A percentile compares a stretch with the other conserved stretches of the same genome.
Conservation (phyloP, 306 rosid species). For the Rosa rugosa region DNA sequence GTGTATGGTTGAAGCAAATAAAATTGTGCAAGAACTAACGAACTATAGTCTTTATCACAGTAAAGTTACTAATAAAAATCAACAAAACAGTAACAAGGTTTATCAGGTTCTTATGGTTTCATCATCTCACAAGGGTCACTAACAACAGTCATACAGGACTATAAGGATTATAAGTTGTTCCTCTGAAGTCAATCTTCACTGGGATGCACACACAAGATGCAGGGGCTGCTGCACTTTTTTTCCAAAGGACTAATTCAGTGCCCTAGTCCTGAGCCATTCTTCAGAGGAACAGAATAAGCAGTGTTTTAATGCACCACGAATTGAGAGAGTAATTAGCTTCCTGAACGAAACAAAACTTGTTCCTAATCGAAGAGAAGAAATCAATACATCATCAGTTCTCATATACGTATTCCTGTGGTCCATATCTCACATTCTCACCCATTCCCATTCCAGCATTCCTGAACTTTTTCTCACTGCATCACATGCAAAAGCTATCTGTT, state of each 20-base stretch:
- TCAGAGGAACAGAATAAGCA: slow-evolving; percentile 11
- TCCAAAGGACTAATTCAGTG: neutral
- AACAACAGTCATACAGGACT: slow-evolving; percentile 11
- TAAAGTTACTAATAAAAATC: neutral
- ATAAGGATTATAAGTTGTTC: slow-evolving; percentile 4
- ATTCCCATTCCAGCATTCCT: slow-evolving; percentile 8
- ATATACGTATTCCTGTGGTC: slow-evolving; percentile 32
- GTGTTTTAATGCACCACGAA: slow-evolving; percentile 16
- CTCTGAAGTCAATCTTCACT: slow-evolving; percentile 12
- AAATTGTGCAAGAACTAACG: neutral
- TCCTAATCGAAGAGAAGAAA: slow-evolving; percentile 38
- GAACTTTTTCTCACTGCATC: slow-evolving; percentile 20
- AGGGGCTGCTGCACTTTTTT: slow-evolving; percentile 3
- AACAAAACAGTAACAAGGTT: neutral
- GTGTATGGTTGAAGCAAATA: neutral
- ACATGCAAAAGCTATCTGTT: slow-evolving; percentile 35
- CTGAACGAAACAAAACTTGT: slow-evolving; percentile 43
- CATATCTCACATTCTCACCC: slow-evolving; percentile 17
- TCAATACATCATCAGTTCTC: slow-evolving; percentile 43
- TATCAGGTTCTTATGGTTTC: neutral
- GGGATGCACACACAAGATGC: slow-evolving; percentile 13
- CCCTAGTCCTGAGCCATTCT: slow-evolving; percentile 13
- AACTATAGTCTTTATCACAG: neutral
- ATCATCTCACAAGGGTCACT: neutral
- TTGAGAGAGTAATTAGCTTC: slow-evolving; percentile 30